These are phyloP conservation scores for Phytophthora kernoviae DNA, from an alignment of 352 stramenopile species.

Conservation along the genomic window DNA sequence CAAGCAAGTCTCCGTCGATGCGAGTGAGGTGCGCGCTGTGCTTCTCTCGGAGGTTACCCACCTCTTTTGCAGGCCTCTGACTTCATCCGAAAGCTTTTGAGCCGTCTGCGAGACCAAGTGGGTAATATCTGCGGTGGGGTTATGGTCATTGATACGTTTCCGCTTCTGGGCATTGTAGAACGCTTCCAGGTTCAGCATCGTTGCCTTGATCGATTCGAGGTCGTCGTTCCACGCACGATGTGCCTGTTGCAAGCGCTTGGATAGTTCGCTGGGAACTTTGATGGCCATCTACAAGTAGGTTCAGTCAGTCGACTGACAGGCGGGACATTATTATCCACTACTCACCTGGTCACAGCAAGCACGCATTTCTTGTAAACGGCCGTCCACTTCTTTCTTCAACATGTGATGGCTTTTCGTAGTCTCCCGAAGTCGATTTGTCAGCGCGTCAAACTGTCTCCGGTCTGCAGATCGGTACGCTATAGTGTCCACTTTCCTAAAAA, in stretches of 20 bases:
- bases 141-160: conserved; percentile 15
- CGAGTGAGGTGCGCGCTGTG: conserved; percentile 33
- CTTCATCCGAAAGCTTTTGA: conserved; percentile 15
- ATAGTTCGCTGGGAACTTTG: conserved; percentile 58
- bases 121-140: conserved; percentile 3
- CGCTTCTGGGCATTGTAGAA: conserved; percentile 24
- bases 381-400: conserved; percentile 53
- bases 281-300: conserved; percentile 43
- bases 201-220: conserved; percentile 35
- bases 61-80: conserved; percentile 23
- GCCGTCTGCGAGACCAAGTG: no score
- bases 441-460: conserved; percentile 62
- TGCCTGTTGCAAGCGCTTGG: conserved; percentile 49
- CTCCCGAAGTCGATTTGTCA: conserved; percentile 65
- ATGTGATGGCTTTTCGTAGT: conserved; percentile 43
- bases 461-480: conserved; percentile 46
- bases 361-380: conserved; percentile 45
- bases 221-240: conserved; percentile 50
- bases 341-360: conserved; percentile 42
- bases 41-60: conserved; percentile 37
- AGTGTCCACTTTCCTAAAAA: conserved; percentile 46
- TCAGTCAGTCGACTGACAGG: background rate
- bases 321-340: background rate
- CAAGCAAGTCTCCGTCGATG: conserved; percentile 53
- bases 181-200: conserved; percentile 38